These are phyloP conservation scores for Salix caprea DNA, from an alignment of 345 rosid species.

Conservation along the genomic window DNA sequence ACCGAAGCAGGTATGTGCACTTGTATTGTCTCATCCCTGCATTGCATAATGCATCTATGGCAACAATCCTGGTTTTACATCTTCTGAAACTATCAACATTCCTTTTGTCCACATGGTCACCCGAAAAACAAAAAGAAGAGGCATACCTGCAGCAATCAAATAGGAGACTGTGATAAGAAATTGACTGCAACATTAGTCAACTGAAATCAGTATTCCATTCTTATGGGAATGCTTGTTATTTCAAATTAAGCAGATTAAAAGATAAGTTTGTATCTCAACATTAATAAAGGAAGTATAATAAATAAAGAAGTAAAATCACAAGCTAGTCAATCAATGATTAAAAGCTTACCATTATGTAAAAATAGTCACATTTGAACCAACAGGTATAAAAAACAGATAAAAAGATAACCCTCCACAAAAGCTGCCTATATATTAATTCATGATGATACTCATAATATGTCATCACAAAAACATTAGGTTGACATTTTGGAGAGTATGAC, in stretches of 20 bases:
- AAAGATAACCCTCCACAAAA: neutral
- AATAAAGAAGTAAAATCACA: neutral
- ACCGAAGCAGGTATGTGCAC: slow-evolving; percentile 57
- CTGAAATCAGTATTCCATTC: neutral
- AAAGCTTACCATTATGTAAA: neutral
- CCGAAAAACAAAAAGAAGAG: slow-evolving; percentile 80
- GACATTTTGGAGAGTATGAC: neutral
- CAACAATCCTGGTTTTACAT: slow-evolving; percentile 61
- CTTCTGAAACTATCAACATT: slow-evolving; percentile 53
- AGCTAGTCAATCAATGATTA: neutral
- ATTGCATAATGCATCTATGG: slow-evolving; percentile 74
- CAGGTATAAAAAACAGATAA: neutral
- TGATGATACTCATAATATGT: neutral
- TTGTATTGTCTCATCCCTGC: slow-evolving; percentile 61
- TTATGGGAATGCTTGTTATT: neutral
- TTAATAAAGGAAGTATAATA: neutral
- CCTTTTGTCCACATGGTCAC: slow-evolving; percentile 65
- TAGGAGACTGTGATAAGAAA: slow-evolving; percentile 15
- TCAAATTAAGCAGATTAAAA: neutral
- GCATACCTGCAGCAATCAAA: slow-evolving; percentile 64
- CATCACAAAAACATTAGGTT: neutral
- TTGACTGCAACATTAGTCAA: slow-evolving; percentile 12
- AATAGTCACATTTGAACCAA: neutral
- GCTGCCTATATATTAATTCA: neutral
- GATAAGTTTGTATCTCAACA: neutral